Conservation (phyloP, 768 basidiomycete species). For the Tubosaeta sp. region DNA sequence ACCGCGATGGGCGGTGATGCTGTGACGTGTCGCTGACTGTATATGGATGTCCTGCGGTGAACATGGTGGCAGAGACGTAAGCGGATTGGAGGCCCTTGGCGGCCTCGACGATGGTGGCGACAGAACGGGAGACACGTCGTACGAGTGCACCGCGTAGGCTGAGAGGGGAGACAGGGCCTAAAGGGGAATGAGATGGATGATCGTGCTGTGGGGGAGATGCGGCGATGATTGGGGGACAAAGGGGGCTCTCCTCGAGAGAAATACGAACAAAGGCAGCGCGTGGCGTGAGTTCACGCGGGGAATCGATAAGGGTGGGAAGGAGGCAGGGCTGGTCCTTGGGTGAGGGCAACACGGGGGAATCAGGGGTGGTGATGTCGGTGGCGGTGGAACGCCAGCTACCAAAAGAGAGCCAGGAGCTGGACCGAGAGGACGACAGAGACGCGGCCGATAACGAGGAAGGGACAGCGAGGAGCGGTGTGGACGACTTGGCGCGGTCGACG, state of each 20-base stretch:
- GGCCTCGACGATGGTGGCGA: conserved; percentile 43
- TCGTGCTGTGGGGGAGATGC: conserved; percentile 10
- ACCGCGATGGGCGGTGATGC: conserved; percentile 6
- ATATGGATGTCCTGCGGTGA: conserved; percentile 35
- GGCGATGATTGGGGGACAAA: conserved; percentile 18
- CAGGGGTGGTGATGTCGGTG: conserved; percentile 32
- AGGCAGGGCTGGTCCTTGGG: conserved; percentile 22
- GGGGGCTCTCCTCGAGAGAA: conserved; percentile 36
- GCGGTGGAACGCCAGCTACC: conserved; percentile 38
- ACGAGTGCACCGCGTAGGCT: conserved; percentile 13
- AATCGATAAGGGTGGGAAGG: conserved; percentile 27
- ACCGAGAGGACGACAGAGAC: conserved; percentile 31
- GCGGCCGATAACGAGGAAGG: conserved; percentile 7
- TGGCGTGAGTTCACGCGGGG: conserved; percentile 34
- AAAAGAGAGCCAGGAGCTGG: conserved; percentile 42
- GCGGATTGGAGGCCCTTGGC: conserved; percentile 56
- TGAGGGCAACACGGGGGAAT: conserved; percentile 32
- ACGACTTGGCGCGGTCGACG: conserved; percentile 30
- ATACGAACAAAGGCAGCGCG: conserved; percentile 34
- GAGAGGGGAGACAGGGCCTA: neutral
- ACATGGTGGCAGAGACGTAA: conserved; percentile 52
- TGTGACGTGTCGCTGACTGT: conserved; percentile 16
- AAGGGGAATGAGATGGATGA: conserved; percentile 15
- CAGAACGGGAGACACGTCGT: conserved; percentile 33
- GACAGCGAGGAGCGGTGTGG: conserved; percentile 7